phyloP scores from a whole-genome alignment of 495 filamentous ascomycete species.

The Cercophora sp. region DNA sequence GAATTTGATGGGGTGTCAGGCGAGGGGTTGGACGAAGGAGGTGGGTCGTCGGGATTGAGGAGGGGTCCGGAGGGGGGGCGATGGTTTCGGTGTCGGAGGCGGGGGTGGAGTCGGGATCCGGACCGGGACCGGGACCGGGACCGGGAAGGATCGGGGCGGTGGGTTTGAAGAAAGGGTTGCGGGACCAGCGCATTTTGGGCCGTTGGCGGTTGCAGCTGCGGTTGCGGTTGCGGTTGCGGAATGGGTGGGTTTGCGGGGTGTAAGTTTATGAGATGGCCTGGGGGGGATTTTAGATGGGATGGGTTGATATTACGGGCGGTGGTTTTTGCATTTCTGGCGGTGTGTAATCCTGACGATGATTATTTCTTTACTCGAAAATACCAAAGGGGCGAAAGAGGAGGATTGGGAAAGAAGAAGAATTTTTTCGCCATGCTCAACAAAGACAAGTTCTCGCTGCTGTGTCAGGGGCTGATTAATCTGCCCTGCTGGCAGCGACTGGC shows the following conservation, averaged over 20 bases:
- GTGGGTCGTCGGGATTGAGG: not conserved
- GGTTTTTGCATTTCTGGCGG: no score
- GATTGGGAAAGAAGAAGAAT: not conserved
- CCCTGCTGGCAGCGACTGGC: not conserved
- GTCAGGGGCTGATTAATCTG: slow-evolving; percentile 6
- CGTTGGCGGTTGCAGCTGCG: not conserved
- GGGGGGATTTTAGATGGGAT: no score
- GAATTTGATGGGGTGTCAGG: slow-evolving; percentile 35
- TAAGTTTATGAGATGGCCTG: no score
- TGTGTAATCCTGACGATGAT: no score
- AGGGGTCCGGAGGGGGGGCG: slow-evolving; percentile 2
- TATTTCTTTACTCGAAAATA: no score
- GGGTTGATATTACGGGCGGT: no score
- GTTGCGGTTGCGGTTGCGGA: not conserved
- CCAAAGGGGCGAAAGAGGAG: not conserved
- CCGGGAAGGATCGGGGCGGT: slow-evolving; percentile 2
- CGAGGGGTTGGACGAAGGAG: slow-evolving; percentile 26
- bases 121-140: slow-evolving; percentile 3
- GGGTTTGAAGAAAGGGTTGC: slow-evolving; percentile 30
- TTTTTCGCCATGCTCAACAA: not conserved
- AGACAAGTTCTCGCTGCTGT: not conserved
- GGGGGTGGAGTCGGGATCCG: not conserved
- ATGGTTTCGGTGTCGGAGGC: slow-evolving; percentile 1
- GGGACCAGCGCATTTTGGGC: slow-evolving; percentile 33
- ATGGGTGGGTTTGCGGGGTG: no score